Percentiles rank a stretch among this genome's conserved stretches.
These are phyloP conservation scores for Penicillium rolfsii DNA, from an alignment of 2,329 filamentous ascomycete genomes.

Conservation along the genomic window DNA sequence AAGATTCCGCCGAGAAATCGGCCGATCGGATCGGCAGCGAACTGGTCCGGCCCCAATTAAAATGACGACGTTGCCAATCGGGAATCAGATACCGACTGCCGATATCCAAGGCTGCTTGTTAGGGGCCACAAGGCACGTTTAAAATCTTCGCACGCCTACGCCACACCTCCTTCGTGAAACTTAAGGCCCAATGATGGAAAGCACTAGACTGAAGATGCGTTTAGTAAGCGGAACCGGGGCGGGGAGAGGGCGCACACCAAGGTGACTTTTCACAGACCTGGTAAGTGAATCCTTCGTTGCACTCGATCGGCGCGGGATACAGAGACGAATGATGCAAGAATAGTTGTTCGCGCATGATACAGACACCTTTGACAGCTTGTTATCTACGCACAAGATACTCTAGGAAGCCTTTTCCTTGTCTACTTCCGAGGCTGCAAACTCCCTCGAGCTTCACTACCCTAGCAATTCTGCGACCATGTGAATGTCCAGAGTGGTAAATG, in stretches of 20 bases:
- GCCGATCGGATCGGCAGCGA: background rate
- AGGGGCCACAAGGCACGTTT: background rate
- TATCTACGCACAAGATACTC: background rate
- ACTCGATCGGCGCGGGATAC: background rate
- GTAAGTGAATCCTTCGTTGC: background rate
- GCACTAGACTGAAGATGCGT: background rate
- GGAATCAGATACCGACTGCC: background rate
- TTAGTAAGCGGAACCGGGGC: background rate
- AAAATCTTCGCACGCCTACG: background rate
- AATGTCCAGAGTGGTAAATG: slow-evolving; percentile 48
- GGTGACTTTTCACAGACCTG: background rate
- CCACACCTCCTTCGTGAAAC: background rate
- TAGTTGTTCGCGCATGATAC: background rate
- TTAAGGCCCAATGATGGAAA: background rate
- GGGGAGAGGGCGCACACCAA: too few relatives aligned
- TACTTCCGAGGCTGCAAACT: background rate
- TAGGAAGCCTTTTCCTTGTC: background rate
- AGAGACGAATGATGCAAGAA: background rate
- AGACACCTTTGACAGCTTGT: background rate
- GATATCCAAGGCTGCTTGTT: background rate
- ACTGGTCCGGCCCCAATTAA: background rate
- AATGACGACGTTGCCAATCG: background rate
- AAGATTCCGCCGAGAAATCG: background rate
- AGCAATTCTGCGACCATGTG: background rate
- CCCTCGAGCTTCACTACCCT: background rate